These are phyloP conservation scores for Sporothrix globosa DNA, from an alignment of 2,329 filamentous ascomycete species.

Conservation along the genomic window DNA sequence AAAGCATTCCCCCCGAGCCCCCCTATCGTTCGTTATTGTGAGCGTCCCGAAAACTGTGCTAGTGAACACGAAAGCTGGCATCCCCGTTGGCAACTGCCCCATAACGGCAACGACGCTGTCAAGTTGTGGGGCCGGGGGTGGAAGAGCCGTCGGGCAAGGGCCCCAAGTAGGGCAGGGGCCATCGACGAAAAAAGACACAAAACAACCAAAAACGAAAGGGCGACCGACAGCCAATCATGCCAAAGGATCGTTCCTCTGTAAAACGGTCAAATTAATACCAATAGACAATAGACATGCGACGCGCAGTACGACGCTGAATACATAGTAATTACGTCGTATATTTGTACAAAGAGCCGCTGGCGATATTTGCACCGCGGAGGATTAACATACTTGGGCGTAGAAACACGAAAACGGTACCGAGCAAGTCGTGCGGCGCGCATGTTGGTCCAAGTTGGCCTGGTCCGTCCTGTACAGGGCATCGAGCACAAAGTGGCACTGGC, in stretches of 20 bases:
- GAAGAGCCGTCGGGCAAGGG: neutral
- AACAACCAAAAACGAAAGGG: neutral
- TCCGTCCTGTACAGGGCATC: neutral
- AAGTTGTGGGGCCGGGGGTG: constrained; percentile 13
- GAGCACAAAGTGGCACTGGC: constrained; percentile 9
- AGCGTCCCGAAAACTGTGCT: constrained; percentile 22
- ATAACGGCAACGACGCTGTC: constrained; percentile 21
- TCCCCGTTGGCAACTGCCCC: constrained; percentile 18
- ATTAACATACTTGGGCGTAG: neutral
- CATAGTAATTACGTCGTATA: neutral
- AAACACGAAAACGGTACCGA: neutral
- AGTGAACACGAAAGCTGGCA: constrained; percentile 10
- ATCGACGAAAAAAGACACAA: constrained; percentile 10
- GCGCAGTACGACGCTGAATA: too few relatives aligned
- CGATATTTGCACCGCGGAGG: constrained; percentile 5
- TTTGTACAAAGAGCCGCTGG: neutral
- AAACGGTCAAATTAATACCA: neutral
- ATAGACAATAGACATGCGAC: too few relatives aligned
- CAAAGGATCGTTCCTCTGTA: neutral
- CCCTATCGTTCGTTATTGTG: constrained; percentile 11
- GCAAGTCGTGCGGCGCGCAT: neutral
- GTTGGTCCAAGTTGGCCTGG: neutral
- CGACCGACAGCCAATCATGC: constrained; percentile 13
- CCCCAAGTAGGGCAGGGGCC: neutral
- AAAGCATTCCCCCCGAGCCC: neutral